Percentiles rank a stretch among this genome's conserved stretches.
Conservation (phyloP, 1,139 yeast species). For the Yamadazyma trypodendri region DNA sequence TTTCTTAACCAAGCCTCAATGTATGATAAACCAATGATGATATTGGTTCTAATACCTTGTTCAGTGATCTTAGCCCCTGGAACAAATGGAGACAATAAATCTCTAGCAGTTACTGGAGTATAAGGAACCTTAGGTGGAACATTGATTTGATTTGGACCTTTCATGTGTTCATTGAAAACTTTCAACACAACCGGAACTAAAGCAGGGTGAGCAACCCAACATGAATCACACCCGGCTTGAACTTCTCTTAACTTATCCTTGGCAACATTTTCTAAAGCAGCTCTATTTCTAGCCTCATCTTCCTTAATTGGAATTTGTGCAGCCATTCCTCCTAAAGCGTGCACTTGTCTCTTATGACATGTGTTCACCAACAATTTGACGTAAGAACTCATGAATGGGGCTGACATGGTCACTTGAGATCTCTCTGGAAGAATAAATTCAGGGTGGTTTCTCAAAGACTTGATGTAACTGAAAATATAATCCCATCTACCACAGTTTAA, state of each 20-base stretch:
- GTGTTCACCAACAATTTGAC: slow-evolving; percentile 67
- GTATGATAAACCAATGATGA: slow-evolving; percentile 71
- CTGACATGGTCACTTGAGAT: slow-evolving; percentile 71
- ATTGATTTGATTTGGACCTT: slow-evolving; percentile 79
- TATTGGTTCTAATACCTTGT: slow-evolving; percentile 69
- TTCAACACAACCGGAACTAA: slow-evolving; percentile 73
- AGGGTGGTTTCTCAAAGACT: slow-evolving; percentile 62
- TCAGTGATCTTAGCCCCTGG: slow-evolving; percentile 67
- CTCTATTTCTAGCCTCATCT: slow-evolving; percentile 60
- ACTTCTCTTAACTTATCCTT: slow-evolving; percentile 76
- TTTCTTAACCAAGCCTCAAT: slow-evolving; percentile 85
- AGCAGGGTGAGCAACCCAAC: slow-evolving; percentile 84
- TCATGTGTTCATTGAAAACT: slow-evolving; percentile 79
- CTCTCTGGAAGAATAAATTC: slow-evolving; percentile 71
- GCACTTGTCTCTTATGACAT: slow-evolving; percentile 73
- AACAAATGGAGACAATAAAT: slow-evolving; percentile 67
- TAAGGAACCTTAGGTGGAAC: slow-evolving; percentile 51
- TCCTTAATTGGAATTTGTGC: slow-evolving; percentile 78
- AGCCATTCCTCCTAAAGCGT: slow-evolving; percentile 86
- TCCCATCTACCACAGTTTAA: slow-evolving; percentile 86
- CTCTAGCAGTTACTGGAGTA: slow-evolving; percentile 58
- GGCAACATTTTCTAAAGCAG: slow-evolving; percentile 70
- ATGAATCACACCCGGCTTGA: slow-evolving; percentile 73
- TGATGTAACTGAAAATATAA: slow-evolving; percentile 72
- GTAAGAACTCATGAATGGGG: slow-evolving; percentile 72